Conservation (phyloP, 2,329 filamentous ascomycete genomes). For the Talaromyces albobiverticillius region DNA sequence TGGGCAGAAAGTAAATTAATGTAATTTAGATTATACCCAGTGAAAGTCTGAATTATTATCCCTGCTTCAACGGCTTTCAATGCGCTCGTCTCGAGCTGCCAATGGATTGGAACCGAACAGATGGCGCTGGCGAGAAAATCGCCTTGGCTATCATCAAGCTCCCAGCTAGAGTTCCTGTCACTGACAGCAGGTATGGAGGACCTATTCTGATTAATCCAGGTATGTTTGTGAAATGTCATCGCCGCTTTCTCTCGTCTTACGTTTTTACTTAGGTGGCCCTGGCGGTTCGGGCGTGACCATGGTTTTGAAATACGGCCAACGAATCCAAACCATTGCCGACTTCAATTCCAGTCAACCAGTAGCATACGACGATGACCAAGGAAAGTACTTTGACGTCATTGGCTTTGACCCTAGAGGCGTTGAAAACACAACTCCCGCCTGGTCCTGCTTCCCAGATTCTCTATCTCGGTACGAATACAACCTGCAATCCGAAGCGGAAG, state of each 20-base stretch:
- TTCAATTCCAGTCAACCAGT: slow-evolving; percentile 2
- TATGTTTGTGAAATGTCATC: too few species aligned
- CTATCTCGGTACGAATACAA: slow-evolving; percentile 12
- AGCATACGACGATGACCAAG: slow-evolving; percentile 18
- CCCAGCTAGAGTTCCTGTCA: slow-evolving; percentile 11
- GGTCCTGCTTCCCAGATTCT: slow-evolving; percentile 25
- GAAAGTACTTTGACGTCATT: slow-evolving; percentile 32
- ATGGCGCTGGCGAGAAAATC: slow-evolving; percentile 8
- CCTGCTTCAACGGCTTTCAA: slow-evolving; percentile 5
- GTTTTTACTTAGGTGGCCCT: slow-evolving; percentile 8
- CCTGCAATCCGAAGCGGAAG: slow-evolving; percentile 13
- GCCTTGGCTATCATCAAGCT: slow-evolving; percentile 9
- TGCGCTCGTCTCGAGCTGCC: slow-evolving; percentile 12
- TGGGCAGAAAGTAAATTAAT: too few species aligned
- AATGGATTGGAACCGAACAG: slow-evolving; percentile 15
- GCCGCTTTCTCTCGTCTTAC: too few species aligned
- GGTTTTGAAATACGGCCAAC: slow-evolving; percentile 28
- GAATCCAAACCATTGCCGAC: slow-evolving; percentile 28
- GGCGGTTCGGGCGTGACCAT: slow-evolving; percentile 1
- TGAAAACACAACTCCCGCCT: slow-evolving; percentile 25
- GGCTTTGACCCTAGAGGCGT: slow-evolving; percentile 34
- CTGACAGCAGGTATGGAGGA: slow-evolving; percentile 36
- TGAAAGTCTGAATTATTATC: background rate
- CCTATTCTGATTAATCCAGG: slow-evolving; percentile 43
- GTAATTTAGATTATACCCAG: slow-evolving; percentile 5